Evolutionary conservation across 108 stramenopile species (phyloP), one percentile per base, ranked within the genome.

Genomic region (Fragilaria crotonensis): DNA sequence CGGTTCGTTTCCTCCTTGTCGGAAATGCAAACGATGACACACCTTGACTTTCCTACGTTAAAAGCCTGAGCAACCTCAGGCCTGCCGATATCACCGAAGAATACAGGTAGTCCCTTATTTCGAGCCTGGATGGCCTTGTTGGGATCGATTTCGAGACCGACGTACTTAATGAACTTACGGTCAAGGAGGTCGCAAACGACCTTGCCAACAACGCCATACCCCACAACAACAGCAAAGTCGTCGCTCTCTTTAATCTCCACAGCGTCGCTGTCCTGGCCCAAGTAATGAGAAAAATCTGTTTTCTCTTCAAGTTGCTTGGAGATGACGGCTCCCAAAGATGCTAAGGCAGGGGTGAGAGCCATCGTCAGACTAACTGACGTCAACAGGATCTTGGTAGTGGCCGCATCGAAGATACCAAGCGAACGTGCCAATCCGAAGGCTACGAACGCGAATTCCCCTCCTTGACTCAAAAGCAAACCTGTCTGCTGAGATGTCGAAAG

Each of bases 401-500:
- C 56, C 33, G 71, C 63, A 50, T 79, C 74, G 21, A 97, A 70
- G 66, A 88, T 88, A 1, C 87, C 90, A 29, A 95, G 68, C 17
- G 82, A 73, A 47, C 92, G 75, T 3, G 96, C 96, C 57, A 96
- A 60, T 19, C 89, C 94, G 64, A 97, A 95, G 1, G 96, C 94
- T 17, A 97, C 96, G 49, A 97, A 97, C n/a, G 95, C 96, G 73
- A 97, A 97, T 67, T 97, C 96, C 45, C 96, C 96, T 9, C 91
- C 96, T 71, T 96, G 96, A 59, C 80, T 79, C 28, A 96, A 71
- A 60, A 97, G 88, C 33, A 96, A 70, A 3, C 95, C 96, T 25
- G 85, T 89, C 67, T 94, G 89, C 50, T 78, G 75, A 32, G 93
- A 84, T 25, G 83, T 90, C 4, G 89, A 83, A 21, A 75, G 44